These are phyloP conservation scores for Globisporangium yorkense DNA, from an alignment of 352 stramenopile genomes.

Conservation along the genomic window DNA sequence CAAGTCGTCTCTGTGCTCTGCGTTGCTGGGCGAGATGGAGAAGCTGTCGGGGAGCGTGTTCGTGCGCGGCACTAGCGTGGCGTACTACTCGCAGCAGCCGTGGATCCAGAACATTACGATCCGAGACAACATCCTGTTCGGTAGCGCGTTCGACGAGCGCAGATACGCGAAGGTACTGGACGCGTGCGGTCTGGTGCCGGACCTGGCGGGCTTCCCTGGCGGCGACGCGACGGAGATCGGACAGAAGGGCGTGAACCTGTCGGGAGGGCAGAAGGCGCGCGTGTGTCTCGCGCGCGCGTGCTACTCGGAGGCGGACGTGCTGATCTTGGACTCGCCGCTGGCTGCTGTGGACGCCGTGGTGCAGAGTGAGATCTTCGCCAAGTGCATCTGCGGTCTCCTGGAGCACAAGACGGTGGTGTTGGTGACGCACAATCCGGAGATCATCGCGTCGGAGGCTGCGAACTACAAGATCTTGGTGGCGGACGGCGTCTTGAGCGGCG, in stretches of 20 bases:
- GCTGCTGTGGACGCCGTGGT: conserved; percentile 93
- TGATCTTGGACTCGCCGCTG: conserved; percentile 92
- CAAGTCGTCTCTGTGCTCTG: conserved; percentile 40
- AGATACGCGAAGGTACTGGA: neutral
- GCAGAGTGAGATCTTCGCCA: conserved; percentile 87
- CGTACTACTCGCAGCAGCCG: conserved; percentile 87
- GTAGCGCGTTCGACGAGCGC: neutral
- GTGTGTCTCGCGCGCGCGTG: conserved; percentile 48
- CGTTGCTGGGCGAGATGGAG: conserved; percentile 82
- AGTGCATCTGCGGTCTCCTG: conserved; percentile 40
- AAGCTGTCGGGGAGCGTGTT: conserved; percentile 93
- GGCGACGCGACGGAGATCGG: neutral
- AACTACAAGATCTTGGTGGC: conserved; percentile 19
- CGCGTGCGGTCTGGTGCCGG: neutral
- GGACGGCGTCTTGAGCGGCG: neutral
- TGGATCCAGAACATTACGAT: conserved; percentile 89
- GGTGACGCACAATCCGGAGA: conserved; percentile 89
- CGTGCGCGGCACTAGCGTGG: conserved; percentile 66
- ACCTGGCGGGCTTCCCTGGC: neutral
- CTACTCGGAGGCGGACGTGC: conserved; percentile 59
- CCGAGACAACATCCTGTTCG: conserved; percentile 94
- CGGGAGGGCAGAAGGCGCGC: too few species aligned
- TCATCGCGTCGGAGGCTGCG: conserved; percentile 23
- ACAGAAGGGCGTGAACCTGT: too few species aligned
- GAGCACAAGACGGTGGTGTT: conserved; percentile 76